Evolutionary conservation across 1,284 basidiomycete species (phyloP).

Genomic region (Puccinia horiana): DNA sequence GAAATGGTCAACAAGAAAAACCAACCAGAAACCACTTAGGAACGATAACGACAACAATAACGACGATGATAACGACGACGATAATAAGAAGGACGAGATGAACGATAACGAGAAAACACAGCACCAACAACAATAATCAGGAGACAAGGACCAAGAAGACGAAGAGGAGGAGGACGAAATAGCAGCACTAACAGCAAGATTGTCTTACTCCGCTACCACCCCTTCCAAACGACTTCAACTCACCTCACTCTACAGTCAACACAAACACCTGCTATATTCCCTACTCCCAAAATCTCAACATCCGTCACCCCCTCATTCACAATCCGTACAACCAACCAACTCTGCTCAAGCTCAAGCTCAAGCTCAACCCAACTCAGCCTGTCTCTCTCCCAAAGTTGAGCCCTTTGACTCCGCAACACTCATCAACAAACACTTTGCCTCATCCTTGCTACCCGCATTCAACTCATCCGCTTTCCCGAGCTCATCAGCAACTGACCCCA

Average conservation of each 20-base stretch:
- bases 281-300: background rate
- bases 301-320: background rate
- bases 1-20: too few species aligned
- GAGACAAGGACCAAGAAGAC: too few species aligned
- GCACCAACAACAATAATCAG: too few species aligned
- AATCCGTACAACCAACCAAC: background rate
- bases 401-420: background rate
- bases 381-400: background rate
- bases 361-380: background rate
- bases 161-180: too few species aligned
- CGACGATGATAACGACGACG: too few species aligned
- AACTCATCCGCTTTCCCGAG: constrained; percentile 20
- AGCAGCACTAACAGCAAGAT: too few species aligned
- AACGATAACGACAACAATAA: too few species aligned
- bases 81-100: too few species aligned
- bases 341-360: background rate
- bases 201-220: too few species aligned
- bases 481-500: constrained; percentile 41
- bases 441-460: constrained; percentile 10
- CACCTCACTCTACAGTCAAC: background rate
- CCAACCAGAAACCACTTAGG: too few species aligned
- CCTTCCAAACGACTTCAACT: constrained; percentile 5
- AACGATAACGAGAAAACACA: too few species aligned
- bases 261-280: background rate
- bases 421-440: background rate